Conservation (phyloP, 2,329 filamentous ascomycete genomes). For the Chaetoscypha palmicola region DNA sequence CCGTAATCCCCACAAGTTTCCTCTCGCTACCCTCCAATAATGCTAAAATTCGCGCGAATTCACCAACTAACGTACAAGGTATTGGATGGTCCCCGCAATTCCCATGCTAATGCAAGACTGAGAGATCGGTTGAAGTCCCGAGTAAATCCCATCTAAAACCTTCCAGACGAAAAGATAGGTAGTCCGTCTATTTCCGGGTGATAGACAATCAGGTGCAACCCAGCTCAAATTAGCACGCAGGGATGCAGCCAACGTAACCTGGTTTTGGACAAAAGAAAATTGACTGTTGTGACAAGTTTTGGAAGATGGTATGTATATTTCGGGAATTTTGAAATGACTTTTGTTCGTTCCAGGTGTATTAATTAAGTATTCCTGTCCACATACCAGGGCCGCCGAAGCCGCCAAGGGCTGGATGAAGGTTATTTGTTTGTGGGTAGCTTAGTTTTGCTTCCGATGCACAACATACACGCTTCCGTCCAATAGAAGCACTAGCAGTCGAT, state of each 20-base stretch:
- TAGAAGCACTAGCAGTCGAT: constrained; percentile 37
- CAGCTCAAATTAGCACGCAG: neutral
- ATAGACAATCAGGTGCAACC: neutral
- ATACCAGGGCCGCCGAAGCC: constrained; percentile 52
- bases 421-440: constrained; percentile 38
- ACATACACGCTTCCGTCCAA: constrained; percentile 57
- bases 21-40: too few relatives aligned
- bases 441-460: constrained; percentile 53
- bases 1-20: too few relatives aligned
- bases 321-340: constrained; percentile 4
- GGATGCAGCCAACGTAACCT: neutral
- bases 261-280: constrained; percentile 11
- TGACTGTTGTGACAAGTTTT: constrained; percentile 13
- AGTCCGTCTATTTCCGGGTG: neutral
- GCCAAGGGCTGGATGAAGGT: constrained; percentile 43
- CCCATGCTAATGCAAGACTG: neutral
- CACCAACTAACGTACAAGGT: constrained; percentile 3
- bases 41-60: too few relatives aligned
- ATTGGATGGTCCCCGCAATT: neutral
- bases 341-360: constrained; percentile 4
- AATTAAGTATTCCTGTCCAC: constrained; percentile 58
- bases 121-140: neutral
- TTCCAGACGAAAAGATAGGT: too few relatives aligned
- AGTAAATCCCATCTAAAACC: neutral
- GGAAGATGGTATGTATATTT: constrained; percentile 9